Evolutionary conservation across 192 early-diverging fungal species (phyloP).

Genomic region (Backusella liffmaniae): DNA sequence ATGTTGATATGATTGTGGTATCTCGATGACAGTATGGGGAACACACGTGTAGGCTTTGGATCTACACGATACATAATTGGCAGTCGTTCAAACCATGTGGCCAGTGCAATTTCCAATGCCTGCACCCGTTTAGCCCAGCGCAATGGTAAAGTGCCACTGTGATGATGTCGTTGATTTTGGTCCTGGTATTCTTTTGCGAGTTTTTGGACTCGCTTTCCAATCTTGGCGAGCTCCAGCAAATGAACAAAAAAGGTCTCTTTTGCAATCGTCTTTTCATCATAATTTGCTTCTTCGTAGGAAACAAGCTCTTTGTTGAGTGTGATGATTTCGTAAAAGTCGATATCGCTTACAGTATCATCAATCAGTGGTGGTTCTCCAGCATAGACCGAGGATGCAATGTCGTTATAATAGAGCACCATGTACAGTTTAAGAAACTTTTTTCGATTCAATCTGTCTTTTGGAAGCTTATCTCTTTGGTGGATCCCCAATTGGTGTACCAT

Average conservation of each 20-base stretch:
- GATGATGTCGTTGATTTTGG: neutral
- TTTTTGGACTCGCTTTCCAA: conserved; percentile 25
- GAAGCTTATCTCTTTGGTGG: conserved; percentile 16
- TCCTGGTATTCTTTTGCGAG: conserved; percentile 20
- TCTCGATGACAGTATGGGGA: conserved; percentile 2
- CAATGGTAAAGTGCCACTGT: conserved; percentile 8
- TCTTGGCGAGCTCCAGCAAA: conserved; percentile 23
- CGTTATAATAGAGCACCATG: conserved; percentile 37
- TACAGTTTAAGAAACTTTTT: conserved; percentile 26
- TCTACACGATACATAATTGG: conserved; percentile 21
- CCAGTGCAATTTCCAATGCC: conserved; percentile 22
- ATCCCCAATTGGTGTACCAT: conserved; percentile 32
- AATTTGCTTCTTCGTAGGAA: neutral
- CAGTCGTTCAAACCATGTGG: conserved; percentile 28
- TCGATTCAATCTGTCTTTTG: conserved; percentile 11
- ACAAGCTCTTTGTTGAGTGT: conserved; percentile 6
- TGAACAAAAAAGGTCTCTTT: conserved; percentile 37
- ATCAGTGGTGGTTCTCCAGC: conserved; percentile 25
- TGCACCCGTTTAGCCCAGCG: conserved; percentile 17
- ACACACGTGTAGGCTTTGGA: conserved; percentile 3
- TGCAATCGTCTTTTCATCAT: conserved; percentile 24
- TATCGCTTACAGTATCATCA: conserved; percentile 28
- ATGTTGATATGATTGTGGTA: neutral
- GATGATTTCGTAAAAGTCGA: conserved; percentile 36
- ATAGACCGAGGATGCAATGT: conserved; percentile 24